Percentiles rank a stretch among this genome's conserved stretches.
phyloP scores from a whole-genome alignment of 768 basidiomycete genomes.

The Galerina marginata region DNA sequence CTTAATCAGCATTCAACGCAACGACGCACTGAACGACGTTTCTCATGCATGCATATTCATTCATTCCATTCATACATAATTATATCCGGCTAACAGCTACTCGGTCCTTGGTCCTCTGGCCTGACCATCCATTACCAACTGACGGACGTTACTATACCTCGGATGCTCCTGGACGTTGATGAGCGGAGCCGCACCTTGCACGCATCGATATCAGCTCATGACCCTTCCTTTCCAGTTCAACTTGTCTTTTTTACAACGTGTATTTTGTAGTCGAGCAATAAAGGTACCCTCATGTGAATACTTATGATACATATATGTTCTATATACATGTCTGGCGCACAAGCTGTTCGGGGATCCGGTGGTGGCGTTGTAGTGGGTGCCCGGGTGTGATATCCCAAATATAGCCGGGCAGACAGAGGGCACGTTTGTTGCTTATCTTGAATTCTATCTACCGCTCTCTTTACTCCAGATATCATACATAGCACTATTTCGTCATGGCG shows the following conservation, averaged over 20 bases:
- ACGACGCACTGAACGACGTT: conserved; percentile 18
- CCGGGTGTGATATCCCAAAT: background rate
- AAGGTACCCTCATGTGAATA: conserved; percentile 10
- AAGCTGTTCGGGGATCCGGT: background rate
- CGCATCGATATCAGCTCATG: conserved; percentile 15
- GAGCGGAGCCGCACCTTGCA: conserved; percentile 12
- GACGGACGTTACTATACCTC: conserved; percentile 27
- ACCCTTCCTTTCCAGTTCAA: conserved; percentile 14
- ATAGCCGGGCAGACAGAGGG: background rate
- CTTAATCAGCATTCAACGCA: conserved; percentile 22
- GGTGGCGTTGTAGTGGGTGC: background rate
- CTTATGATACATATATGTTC: background rate
- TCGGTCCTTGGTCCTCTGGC: conserved; percentile 19
- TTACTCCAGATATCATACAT: too few species aligned
- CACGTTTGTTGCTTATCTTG: conserved; percentile 20
- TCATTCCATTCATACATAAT: conserved; percentile 17
- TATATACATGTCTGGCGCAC: too few species aligned
- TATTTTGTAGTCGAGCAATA: conserved; percentile 31
- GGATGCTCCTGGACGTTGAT: conserved; percentile 23
- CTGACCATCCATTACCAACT: background rate
- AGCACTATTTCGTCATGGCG: conserved; percentile 21
- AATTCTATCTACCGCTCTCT: conserved; percentile 8
- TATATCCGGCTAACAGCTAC: conserved; percentile 30
- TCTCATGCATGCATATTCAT: conserved; percentile 18
- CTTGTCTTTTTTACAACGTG: conserved; percentile 25